phyloP scores from a whole-genome alignment of 108 stramenopile species.

The Stephanodiscus minutulus region DNA sequence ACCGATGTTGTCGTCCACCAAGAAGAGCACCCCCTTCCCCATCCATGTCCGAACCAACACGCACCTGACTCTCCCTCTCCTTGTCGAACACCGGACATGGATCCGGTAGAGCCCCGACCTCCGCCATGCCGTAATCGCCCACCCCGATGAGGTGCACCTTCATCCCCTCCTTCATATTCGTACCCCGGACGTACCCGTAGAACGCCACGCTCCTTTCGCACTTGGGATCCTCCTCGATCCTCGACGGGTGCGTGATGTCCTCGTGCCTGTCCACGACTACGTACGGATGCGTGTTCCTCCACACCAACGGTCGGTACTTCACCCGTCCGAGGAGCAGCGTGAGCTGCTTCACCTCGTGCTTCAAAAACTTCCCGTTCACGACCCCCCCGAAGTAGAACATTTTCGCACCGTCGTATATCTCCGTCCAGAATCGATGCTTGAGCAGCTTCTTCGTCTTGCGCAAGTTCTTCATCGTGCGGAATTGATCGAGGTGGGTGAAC shows the following conservation, averaged over 20 bases:
- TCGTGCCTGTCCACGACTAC: constrained; percentile 94
- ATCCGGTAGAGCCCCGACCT: constrained; percentile 79
- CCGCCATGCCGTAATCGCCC: constrained; percentile 89
- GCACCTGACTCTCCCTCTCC: constrained; percentile 66
- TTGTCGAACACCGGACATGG: constrained; percentile 82
- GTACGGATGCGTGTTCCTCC: constrained; percentile 98
- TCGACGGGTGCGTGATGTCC: constrained; percentile 84
- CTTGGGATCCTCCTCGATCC: constrained; percentile 75
- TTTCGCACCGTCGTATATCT: constrained; percentile 98
- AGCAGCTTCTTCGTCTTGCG: constrained; percentile 91
- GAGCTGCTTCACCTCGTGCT: constrained; percentile 93
- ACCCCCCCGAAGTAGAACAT: constrained; percentile 96
- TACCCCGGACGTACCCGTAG: constrained; percentile 97
- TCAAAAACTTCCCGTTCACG: constrained; percentile 94
- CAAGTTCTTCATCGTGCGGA: constrained; percentile 90
- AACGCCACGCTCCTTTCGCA: constrained; percentile 86
- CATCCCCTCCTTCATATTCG: constrained; percentile 83
- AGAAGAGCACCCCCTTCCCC: too few species aligned
- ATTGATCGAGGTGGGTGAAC: constrained; percentile 96
- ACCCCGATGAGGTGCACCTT: constrained; percentile 95
- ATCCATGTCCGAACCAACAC: too few species aligned
- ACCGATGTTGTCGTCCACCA: not conserved
- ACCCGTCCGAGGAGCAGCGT: constrained; percentile 84
- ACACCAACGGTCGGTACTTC: constrained; percentile 96
- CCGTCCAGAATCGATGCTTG: constrained; percentile 99